These are phyloP conservation scores for Aspergillus avenaceus DNA, from an alignment of 495 filamentous ascomycete species.

Conservation along the genomic window DNA sequence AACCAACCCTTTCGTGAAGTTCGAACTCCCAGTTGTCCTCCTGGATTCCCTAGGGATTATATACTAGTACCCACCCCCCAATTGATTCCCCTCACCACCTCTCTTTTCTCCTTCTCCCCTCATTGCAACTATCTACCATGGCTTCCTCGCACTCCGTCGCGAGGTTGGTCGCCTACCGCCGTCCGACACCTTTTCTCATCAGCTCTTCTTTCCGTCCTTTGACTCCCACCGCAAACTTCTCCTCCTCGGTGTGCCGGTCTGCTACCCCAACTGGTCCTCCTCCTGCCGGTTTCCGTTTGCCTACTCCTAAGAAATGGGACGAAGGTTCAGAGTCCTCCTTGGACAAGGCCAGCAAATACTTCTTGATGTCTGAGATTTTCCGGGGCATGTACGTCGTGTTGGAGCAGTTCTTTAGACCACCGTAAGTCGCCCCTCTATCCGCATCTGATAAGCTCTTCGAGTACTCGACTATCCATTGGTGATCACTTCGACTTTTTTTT, in stretches of 20 bases:
- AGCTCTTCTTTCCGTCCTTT: constrained; percentile 35
- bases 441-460: not conserved
- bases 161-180: constrained; percentile 50
- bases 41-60: too few species aligned
- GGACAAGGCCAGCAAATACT: constrained; percentile 85
- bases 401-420: constrained; percentile 97
- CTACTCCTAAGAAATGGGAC: constrained; percentile 64
- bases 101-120: constrained; percentile 10
- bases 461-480: not conserved
- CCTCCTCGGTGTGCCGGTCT: constrained; percentile 53
- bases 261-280: constrained; percentile 77
- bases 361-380: constrained; percentile 90
- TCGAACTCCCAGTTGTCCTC: constrained; percentile 1
- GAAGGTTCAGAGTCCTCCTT: constrained; percentile 64
- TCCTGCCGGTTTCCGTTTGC: constrained; percentile 70
- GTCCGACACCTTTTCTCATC: constrained; percentile 21
- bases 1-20: constrained; percentile 16
- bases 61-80: constrained; percentile 17
- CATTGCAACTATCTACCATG: constrained; percentile 36
- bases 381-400: constrained; percentile 96
- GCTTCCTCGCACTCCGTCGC: constrained; percentile 46
- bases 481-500: not conserved
- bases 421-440: constrained; percentile 57
- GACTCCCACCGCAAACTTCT: constrained; percentile 55
- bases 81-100: constrained; percentile 20